These are phyloP conservation scores for Orbilia brochopaga DNA, from an alignment of 2,329 filamentous ascomycete genomes.

Conservation along the genomic window DNA sequence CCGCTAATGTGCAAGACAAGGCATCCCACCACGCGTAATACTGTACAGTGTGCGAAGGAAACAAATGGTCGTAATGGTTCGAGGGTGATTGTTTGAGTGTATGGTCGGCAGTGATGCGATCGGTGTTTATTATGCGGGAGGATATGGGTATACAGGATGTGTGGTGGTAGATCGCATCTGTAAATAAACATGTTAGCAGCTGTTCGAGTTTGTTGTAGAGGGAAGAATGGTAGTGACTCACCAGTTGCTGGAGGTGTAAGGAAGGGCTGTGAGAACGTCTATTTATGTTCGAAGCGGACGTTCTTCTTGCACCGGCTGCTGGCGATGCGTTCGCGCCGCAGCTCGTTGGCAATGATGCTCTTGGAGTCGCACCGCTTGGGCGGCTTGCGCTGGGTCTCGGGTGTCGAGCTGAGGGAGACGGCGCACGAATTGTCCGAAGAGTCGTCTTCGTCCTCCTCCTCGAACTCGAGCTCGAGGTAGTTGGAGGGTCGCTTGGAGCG, in stretches of 20 bases:
- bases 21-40: conserved; percentile 50
- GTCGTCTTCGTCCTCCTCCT: conserved; percentile 47
- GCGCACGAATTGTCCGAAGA: conserved; percentile 46
- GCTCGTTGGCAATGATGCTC: conserved; percentile 50
- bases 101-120: no score
- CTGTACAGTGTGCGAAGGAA: conserved; percentile 40
- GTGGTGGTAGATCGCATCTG: conserved; percentile 33
- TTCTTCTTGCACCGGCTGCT: conserved; percentile 44
- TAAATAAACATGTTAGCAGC: conserved; percentile 23
- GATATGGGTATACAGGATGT: conserved; percentile 18
- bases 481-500: conserved; percentile 48
- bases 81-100: conserved; percentile 32
- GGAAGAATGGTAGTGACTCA: conserved; percentile 33
- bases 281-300: conserved; percentile 50
- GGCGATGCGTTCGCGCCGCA: conserved; percentile 44
- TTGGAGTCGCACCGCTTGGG: conserved; percentile 49
- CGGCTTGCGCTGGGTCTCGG: conserved; percentile 46
- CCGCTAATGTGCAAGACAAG: conserved; percentile 49
- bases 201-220: conserved; percentile 9
- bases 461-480: conserved; percentile 49
- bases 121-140: conserved; percentile 23
- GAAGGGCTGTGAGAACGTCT: conserved; percentile 15
- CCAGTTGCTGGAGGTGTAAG: conserved; percentile 34
- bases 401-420: conserved; percentile 41
- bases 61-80: conserved; percentile 45